A percentile compares a stretch with the other conserved stretches of the same genome.
Conservation (phyloP, 768 basidiomycete genomes). For the Lentinula sp. region DNA sequence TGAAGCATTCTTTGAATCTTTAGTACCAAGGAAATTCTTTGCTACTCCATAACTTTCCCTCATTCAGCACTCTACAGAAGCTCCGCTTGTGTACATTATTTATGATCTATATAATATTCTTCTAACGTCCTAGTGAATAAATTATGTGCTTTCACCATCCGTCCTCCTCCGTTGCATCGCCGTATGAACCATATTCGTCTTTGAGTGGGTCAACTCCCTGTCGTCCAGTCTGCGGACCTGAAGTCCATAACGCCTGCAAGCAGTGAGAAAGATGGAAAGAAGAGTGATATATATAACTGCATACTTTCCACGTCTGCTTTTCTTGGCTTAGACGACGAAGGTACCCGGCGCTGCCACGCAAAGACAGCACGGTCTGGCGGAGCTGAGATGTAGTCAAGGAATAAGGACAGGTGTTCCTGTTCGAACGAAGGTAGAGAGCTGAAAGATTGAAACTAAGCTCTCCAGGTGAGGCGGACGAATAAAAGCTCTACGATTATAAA, state of each 20-base stretch:
- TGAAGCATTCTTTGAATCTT: background rate
- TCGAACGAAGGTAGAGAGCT: slow-evolving; percentile 3
- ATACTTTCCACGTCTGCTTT: slow-evolving; percentile 3
- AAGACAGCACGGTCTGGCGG: background rate
- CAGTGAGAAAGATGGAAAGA: background rate
- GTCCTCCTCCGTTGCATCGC: background rate
- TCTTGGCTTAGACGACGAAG: background rate
- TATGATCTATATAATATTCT: background rate
- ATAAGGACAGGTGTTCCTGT: background rate
- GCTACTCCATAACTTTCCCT: background rate
- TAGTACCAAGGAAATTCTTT: background rate
- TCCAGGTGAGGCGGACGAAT: background rate
- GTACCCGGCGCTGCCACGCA: background rate
- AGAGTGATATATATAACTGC: background rate
- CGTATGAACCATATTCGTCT: background rate
- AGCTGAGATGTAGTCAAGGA: background rate
- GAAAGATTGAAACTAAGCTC: background rate
- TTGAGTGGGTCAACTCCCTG: background rate
- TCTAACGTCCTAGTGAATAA: background rate
- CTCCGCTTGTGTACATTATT: background rate
- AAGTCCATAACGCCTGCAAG: slow-evolving; percentile 4
- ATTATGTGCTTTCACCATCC: background rate
- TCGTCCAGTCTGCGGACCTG: background rate
- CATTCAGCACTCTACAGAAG: background rate
- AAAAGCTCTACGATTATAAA: background rate